Evolutionary conservation across 2,329 filamentous ascomycete genomes (phyloP).

Genomic region (Botrytis elliptica): DNA sequence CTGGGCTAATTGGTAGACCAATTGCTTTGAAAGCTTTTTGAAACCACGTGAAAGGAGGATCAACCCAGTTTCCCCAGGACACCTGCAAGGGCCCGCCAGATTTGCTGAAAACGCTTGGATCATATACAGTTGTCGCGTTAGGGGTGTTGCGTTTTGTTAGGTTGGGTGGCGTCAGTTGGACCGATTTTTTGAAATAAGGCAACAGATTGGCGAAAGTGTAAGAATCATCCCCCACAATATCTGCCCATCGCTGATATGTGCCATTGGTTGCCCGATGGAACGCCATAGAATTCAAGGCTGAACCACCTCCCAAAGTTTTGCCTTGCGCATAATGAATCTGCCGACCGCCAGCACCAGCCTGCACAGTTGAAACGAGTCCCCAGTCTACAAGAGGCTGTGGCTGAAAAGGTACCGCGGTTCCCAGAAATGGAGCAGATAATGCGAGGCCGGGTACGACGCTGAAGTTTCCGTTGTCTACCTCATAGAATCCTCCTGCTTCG

Average conservation of each 20-base stretch:
- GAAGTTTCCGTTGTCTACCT: conserved; percentile 24
- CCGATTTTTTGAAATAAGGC: conserved; percentile 46
- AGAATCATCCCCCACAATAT: conserved; percentile 42
- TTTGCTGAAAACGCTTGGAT: neutral
- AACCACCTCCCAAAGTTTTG: conserved; percentile 40
- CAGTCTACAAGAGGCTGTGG: conserved; percentile 23
- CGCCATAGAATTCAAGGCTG: conserved; percentile 1
- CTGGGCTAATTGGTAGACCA: neutral
- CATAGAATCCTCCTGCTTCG: conserved; percentile 27
- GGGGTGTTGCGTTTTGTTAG: conserved; percentile 22
- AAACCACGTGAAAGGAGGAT: conserved; percentile 2
- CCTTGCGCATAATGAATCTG: conserved; percentile 35
- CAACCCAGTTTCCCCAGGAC: neutral
- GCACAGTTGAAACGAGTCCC: conserved; percentile 21
- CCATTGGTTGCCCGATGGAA: conserved; percentile 16
- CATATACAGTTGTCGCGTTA: neutral
- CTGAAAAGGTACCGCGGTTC: neutral
- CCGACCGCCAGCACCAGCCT: neutral
- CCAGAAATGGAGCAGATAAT: too few species aligned
- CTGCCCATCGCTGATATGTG: conserved; percentile 45
- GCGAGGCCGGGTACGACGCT: conserved; percentile 10
- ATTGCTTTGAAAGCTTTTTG: neutral
- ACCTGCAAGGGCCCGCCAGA: conserved; percentile 4
- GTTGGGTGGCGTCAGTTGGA: conserved; percentile 29
- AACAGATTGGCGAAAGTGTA: conserved; percentile 49